Conservation (phyloP, 805 yeast genomes). For the Priceomyces fermenticarens region DNA sequence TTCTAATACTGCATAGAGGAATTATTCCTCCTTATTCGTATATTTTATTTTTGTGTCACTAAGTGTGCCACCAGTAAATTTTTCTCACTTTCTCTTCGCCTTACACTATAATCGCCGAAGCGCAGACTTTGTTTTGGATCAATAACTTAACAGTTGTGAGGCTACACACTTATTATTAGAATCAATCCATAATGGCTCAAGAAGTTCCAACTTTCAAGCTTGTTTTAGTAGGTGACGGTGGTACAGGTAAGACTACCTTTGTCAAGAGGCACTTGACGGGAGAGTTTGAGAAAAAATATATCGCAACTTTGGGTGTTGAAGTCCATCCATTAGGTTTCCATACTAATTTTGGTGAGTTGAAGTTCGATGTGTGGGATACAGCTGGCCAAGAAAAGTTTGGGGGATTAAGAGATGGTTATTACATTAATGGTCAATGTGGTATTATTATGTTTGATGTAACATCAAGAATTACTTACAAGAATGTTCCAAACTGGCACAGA, state of each 20-base stretch:
- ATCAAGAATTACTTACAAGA: constrained; percentile 98
- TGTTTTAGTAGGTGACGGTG: constrained; percentile 99
- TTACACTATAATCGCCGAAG: constrained; percentile 1
- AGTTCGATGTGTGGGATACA: constrained; percentile 99
- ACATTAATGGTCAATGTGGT: constrained; percentile 99
- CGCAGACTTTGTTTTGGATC: background rate
- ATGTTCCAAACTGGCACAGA: constrained; percentile 99
- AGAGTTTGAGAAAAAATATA: constrained; percentile 98
- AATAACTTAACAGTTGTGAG: background rate
- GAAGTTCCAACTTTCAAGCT: constrained; percentile 96
- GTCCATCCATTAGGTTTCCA: constrained; percentile 97
- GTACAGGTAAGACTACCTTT: constrained; percentile 99
- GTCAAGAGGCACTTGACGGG: constrained; percentile 99
- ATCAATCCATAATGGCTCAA: constrained; percentile 49
- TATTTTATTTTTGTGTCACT: too few relatives aligned
- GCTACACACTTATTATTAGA: constrained; percentile 5
- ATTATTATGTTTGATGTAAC: constrained; percentile 99
- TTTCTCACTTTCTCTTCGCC: too few relatives aligned
- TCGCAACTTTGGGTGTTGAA: constrained; percentile 99
- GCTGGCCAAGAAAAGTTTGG: constrained; percentile 99
- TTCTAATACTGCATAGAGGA: too few relatives aligned
- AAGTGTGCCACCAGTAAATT: too few relatives aligned
- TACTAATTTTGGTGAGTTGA: constrained; percentile 98
- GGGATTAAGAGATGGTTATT: constrained; percentile 99
- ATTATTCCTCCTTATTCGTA: too few relatives aligned